Base-by-base conservation (phyloP, 495 filamentous ascomycete genomes). In the Tuber calosporum region DNA sequence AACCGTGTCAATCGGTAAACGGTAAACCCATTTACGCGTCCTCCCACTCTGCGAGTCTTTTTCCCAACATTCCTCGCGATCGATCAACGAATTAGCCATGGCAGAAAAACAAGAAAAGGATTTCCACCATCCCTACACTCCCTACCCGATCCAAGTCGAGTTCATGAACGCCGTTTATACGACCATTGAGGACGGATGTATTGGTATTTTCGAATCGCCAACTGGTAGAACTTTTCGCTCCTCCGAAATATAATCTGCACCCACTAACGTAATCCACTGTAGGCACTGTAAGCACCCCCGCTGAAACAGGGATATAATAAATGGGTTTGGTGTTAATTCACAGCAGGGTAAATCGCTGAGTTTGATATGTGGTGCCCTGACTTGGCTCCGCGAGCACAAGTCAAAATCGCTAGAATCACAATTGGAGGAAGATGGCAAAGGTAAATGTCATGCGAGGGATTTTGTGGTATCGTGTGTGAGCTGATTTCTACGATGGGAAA, bases 151-250 rank as follows among this genome's bases (percentile, higher is more conserved):
- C 70, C 95, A 99, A 79, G 85, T 90, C 39, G 84, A 92, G 74
- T 95, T 99, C 80, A 99, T 99, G 95, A 89, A 86, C 69, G 88
- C 91, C 2, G 85, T 96, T 17, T 99, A 98, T 78, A 83, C 87
- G 39, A 92, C 92, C 68, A 87, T 98, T 39, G 90, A 97, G 78
- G 85, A 89, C 66, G 91, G 92, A 38, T 89, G 89, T 76, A 86
- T 97, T 42, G 95, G 92, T 26, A 93, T 99, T 72, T 90, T 99
- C 68, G 95, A 99, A 82, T 96, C 92, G 72, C 95, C 95, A 66
- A 98, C 95, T 73, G 95, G 88, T 89, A 84, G 84, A 62, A 62
- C 81, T 68, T 48, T 71, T 72, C 68, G n/a, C 37, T 26, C 34
- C 37, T 11, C 34, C 26, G 34, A 39, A 66, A 71, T 58, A 40